Conservation (phyloP, 345 rosid species). For the Microcos paniculata region DNA sequence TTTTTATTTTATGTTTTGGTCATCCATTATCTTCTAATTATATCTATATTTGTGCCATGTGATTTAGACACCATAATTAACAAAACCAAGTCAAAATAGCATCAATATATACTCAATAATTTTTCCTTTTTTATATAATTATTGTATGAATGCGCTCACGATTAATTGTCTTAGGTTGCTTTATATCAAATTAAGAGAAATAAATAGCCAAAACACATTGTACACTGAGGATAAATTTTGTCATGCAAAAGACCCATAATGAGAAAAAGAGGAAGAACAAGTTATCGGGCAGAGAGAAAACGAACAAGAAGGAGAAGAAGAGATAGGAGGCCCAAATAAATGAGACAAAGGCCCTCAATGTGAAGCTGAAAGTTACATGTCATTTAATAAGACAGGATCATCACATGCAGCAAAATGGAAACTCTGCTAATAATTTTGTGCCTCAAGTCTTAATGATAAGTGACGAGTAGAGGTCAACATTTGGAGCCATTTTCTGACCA, state of each 20-base stretch:
- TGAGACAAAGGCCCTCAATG: slow-evolving; percentile 22
- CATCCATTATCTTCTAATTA: neutral
- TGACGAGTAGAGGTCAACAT: slow-evolving; percentile 7
- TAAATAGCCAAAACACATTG: no score
- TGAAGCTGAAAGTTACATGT: slow-evolving; percentile 24
- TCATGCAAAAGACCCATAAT: no score
- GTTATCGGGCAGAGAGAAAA: neutral
- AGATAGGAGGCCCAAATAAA: neutral
- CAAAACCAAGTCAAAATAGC: slow-evolving; percentile 10
- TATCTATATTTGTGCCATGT: neutral
- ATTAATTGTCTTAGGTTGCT: neutral
- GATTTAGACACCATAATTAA: slow-evolving; percentile 21
- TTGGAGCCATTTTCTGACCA: neutral
- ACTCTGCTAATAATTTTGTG: slow-evolving; percentile 1
- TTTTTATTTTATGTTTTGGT: neutral
- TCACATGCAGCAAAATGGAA: slow-evolving; percentile 31
- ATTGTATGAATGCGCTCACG: no score
- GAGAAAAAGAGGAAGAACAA: no score
- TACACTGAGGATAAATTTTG: no score
- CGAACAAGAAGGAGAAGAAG: no score
- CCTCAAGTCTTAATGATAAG: slow-evolving; percentile 15
- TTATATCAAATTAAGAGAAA: no score
- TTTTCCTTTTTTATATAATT: neutral
- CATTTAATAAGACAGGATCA: slow-evolving; percentile 39
- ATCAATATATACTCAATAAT: neutral